Evolutionary conservation across 257 asterid species (phyloP).

Genomic region (Capsicum chinense): DNA sequence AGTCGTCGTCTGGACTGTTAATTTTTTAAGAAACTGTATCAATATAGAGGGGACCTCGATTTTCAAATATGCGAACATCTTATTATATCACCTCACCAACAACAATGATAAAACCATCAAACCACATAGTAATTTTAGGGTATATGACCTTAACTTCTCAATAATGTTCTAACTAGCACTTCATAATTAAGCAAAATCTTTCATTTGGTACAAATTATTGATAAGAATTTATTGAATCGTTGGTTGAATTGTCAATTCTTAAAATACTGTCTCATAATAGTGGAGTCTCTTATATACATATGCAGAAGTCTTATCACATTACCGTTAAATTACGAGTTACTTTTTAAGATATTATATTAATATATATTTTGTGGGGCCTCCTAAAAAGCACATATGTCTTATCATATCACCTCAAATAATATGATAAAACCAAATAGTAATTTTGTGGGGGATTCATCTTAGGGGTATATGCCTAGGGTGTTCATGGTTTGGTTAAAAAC

Average conservation of each 20-base stretch:
- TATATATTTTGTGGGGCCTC: background rate
- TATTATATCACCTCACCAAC: background rate
- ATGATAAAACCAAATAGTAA: background rate
- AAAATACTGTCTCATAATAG: background rate
- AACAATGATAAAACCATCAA: background rate
- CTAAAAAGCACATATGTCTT: no score
- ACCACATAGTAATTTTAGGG: background rate
- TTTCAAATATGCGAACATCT: background rate
- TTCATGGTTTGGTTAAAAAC: no score
- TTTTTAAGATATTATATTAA: background rate
- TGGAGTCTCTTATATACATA: background rate
- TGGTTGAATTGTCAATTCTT: background rate
- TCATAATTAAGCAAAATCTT: background rate
- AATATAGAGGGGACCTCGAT: background rate
- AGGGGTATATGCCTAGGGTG: no score
- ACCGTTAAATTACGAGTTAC: background rate
- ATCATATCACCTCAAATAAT: background rate
- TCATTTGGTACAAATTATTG: background rate
- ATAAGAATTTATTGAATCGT: background rate
- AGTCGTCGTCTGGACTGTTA: fast-evolving
- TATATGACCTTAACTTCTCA: background rate
- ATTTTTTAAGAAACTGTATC: background rate
- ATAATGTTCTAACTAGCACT: background rate
- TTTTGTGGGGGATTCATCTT: no score
- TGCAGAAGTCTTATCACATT: background rate